A percentile compares a stretch with the other conserved stretches of the same genome.
These are phyloP conservation scores for Piper longum DNA, from an alignment of 164 flowering plant genomes.

Conservation along the genomic window DNA sequence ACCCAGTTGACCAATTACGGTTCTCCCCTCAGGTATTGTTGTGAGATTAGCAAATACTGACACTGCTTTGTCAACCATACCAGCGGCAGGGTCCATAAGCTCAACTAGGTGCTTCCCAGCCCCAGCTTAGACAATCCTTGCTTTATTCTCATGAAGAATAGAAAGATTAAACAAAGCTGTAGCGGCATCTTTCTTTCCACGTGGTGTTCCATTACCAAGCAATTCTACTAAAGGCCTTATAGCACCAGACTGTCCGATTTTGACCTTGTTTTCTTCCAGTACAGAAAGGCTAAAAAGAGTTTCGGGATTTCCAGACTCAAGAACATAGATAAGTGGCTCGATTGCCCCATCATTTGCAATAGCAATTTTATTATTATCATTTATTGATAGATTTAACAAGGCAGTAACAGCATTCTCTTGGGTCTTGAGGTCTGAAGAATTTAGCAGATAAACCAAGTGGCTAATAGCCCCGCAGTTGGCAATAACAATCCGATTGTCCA, in stretches of 20 bases:
- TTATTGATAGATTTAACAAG: too few relatives aligned
- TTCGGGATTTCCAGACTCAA: conserved; percentile 75
- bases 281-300: conserved; percentile 16
- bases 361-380: conserved; percentile 50
- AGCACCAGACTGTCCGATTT: conserved; percentile 77
- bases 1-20: conserved; percentile 13
- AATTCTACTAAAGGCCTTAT: conserved; percentile 18
- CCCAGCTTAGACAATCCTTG: too few relatives aligned
- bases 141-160: too few relatives aligned
- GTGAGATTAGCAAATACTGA: conserved; percentile 93
- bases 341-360: conserved; percentile 52
- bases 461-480: conserved; percentile 61
- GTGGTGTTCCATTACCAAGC: conserved; percentile 73
- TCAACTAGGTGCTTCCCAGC: too few relatives aligned
- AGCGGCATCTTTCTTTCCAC: conserved; percentile 36
- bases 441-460: conserved; percentile 52
- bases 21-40: conserved; percentile 72
- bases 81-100: too few relatives aligned
- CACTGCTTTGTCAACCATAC: conserved; percentile 91
- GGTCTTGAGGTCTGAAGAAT: conserved; percentile 44
- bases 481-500: too few relatives aligned
- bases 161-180: too few relatives aligned
- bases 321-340: conserved; percentile 28
- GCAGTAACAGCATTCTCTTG: too few relatives aligned
- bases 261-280: conserved; percentile 77